Evolutionary conservation across 768 basidiomycete genomes (phyloP).

Genomic region (Asterophora lycoperdoides): DNA sequence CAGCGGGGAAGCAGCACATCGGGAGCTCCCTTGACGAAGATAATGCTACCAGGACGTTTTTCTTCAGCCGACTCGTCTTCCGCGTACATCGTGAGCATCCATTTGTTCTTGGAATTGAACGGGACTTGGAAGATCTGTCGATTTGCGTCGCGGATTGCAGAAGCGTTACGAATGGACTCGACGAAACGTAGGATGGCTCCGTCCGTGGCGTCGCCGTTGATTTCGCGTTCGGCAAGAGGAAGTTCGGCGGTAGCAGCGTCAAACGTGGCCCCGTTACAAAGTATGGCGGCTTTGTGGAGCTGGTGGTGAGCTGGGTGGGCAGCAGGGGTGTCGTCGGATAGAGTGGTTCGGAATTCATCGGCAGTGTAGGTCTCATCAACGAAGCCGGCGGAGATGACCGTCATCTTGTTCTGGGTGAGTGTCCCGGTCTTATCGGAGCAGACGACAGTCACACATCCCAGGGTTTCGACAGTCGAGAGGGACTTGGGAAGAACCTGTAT

Average conservation of each 20-base stretch:
- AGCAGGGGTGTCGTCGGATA: conserved; percentile 5
- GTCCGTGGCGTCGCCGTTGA: conserved; percentile 50
- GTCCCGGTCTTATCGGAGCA: conserved; percentile 60
- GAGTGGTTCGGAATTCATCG: conserved; percentile 16
- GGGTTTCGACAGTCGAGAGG: conserved; percentile 61
- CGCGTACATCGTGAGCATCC: conserved; percentile 46
- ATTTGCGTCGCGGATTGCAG: conserved; percentile 18
- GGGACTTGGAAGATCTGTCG: conserved; percentile 33
- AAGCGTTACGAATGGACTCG: conserved; percentile 22
- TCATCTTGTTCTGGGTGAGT: conserved; percentile 57
- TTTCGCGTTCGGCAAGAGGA: conserved; percentile 28
- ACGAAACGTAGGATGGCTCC: conserved; percentile 50
- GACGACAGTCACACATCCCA: conserved; percentile 56
- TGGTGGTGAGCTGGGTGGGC: conserved; percentile 14
- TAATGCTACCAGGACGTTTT: conserved; percentile 20
- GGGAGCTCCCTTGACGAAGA: conserved; percentile 58
- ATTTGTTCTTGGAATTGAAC: conserved; percentile 53
- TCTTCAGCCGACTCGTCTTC: conserved; percentile 1
- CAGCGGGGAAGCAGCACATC: conserved; percentile 47
- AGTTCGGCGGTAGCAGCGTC: conserved; percentile 25
- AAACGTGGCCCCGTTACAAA: conserved; percentile 58
- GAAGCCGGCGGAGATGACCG: conserved; percentile 44
- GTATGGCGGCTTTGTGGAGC: conserved; percentile 34
- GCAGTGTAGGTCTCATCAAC: conserved; percentile 29
- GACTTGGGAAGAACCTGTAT: conserved; percentile 32